Percentiles rank a stretch among this genome's conserved stretches.
Evolutionary conservation across 257 asterid genomes (phyloP).

Genomic region (Nicotiana obtusifolia): DNA sequence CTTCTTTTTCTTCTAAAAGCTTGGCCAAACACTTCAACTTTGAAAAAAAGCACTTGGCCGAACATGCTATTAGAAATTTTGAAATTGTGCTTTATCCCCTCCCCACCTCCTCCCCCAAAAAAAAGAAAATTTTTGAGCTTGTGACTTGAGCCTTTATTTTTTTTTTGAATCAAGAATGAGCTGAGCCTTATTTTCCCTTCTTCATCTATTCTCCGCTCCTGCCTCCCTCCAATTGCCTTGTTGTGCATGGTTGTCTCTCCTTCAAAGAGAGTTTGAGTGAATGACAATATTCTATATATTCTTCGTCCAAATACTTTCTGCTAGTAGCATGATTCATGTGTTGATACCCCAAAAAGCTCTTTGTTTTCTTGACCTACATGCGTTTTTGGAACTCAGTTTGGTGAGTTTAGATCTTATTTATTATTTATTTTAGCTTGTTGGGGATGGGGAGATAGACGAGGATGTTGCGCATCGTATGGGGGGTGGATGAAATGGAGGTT

Average conservation of each 20-base stretch:
- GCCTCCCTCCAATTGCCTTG: neutral
- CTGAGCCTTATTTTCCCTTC: neutral
- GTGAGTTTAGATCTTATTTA: too few species aligned
- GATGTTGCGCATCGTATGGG: too few species aligned
- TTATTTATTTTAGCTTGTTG: neutral
- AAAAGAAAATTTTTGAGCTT: neutral
- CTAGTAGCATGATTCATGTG: neutral
- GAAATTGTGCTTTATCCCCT: too few species aligned
- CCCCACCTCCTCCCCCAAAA: neutral
- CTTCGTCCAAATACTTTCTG: neutral
- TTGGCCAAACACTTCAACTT: too few species aligned
- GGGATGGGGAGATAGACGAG: neutral
- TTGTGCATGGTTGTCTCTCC: neutral
- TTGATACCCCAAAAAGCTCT: neutral
- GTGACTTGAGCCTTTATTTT: neutral
- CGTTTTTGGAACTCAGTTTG: neutral
- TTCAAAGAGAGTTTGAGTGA: neutral
- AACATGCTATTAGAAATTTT: too few species aligned
- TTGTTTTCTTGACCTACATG: neutral
- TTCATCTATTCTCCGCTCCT: neutral
- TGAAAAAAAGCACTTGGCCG: too few species aligned
- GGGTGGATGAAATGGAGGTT: too few species aligned
- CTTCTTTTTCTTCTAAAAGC: too few species aligned
- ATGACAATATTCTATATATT: too few species aligned
- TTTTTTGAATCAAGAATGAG: neutral